A percentile compares a stretch with the other conserved stretches of the same genome.
Evolutionary conservation across 306 rosid genomes (phyloP).

Genomic region (Prunus mongolica): DNA sequence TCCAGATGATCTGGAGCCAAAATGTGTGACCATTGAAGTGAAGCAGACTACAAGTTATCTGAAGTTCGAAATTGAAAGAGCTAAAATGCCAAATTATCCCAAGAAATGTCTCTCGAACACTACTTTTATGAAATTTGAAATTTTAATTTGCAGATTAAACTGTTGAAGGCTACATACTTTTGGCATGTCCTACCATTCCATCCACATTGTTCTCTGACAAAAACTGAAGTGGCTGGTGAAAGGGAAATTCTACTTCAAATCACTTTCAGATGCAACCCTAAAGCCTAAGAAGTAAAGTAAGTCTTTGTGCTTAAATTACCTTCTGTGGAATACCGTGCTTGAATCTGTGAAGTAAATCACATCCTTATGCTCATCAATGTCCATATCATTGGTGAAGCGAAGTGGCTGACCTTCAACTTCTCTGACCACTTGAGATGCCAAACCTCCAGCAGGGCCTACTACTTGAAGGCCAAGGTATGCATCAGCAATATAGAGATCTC

Average conservation of each 20-base stretch:
- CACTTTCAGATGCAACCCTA: not conserved
- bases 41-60: not conserved
- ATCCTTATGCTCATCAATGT: conserved; percentile 64
- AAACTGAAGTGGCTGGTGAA: not conserved
- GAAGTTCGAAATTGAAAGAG: not conserved
- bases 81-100: not conserved
- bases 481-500: conserved; percentile 85
- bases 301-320: conserved; percentile 38
- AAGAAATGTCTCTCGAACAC: not conserved
- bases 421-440: conserved; percentile 59
- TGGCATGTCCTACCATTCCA: not conserved
- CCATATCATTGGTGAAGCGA: conserved; percentile 76
- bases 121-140: not conserved
- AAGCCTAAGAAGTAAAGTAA: not conserved
- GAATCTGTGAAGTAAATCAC: conserved; percentile 78
- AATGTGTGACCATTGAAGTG: not conserved
- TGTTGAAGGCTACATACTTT: not conserved
- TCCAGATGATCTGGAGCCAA: not conserved
- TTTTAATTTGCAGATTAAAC: not conserved
- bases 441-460: conserved; percentile 80
- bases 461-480: conserved; percentile 85
- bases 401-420: conserved; percentile 74
- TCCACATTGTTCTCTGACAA: not conserved
- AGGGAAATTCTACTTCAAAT: not conserved
- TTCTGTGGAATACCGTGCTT: conserved; percentile 63